phyloP scores from a whole-genome alignment of 495 filamentous ascomycete species.

The Lasiosphaeria hispida region DNA sequence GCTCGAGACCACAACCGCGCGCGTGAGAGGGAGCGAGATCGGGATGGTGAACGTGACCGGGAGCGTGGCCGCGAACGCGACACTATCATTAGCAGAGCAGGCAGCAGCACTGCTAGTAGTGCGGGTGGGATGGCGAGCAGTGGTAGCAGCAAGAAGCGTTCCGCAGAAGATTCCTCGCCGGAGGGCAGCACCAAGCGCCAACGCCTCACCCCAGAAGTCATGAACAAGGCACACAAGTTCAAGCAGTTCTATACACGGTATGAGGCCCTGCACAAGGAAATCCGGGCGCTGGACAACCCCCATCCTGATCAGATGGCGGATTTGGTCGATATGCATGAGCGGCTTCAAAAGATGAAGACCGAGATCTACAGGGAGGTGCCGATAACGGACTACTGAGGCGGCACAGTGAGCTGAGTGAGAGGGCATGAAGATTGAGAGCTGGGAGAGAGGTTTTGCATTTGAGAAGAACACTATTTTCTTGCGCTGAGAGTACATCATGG shows the following conservation, averaged over 20 bases:
- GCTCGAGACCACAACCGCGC: constrained; percentile 32
- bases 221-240: constrained; percentile 60
- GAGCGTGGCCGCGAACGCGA: constrained; percentile 27
- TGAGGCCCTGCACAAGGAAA: constrained; percentile 56
- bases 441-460: not conserved
- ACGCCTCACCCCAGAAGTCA: constrained; percentile 33
- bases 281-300: constrained; percentile 51
- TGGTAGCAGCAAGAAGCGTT: constrained; percentile 38
- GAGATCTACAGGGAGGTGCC: constrained; percentile 56
- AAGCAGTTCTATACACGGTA: constrained; percentile 63
- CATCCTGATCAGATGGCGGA: constrained; percentile 54
- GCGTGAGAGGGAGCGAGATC: constrained; percentile 23
- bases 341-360: constrained; percentile 61
- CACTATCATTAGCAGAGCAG: constrained; percentile 26
- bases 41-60: constrained; percentile 32
- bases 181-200: constrained; percentile 37
- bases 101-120: constrained; percentile 23
- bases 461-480: no score
- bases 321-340: constrained; percentile 59
- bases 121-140: constrained; percentile 11
- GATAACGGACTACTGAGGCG: not conserved
- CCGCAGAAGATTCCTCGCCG: constrained; percentile 24
- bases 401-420: not conserved
- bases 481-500: no score
- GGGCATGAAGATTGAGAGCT: not conserved